Percentiles rank a stretch among this genome's conserved stretches.
These are phyloP conservation scores for Amanita muscaria DNA, from an alignment of 768 basidiomycete genomes.

Conservation along the genomic window DNA sequence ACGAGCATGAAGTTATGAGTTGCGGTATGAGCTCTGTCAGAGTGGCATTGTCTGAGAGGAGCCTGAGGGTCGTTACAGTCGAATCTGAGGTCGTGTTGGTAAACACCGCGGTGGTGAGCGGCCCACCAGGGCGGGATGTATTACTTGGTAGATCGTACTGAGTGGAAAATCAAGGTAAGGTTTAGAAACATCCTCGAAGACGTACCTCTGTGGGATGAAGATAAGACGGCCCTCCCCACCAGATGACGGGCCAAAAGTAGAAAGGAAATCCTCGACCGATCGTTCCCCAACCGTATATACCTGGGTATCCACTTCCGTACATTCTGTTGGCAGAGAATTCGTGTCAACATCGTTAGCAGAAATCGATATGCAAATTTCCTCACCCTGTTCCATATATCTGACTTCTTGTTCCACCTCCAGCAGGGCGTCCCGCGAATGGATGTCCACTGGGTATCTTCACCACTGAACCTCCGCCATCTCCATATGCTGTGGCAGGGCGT, in stretches of 20 bases:
- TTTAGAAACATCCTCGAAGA: not conserved
- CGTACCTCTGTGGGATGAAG: constrained; percentile 10
- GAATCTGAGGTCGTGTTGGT: constrained; percentile 26
- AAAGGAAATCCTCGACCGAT: constrained; percentile 49
- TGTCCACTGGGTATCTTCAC: constrained; percentile 35
- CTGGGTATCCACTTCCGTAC: constrained; percentile 63
- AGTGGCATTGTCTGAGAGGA: constrained; percentile 42
- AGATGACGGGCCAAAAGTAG: constrained; percentile 56
- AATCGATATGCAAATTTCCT: constrained; percentile 11
- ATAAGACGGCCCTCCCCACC: constrained; percentile 26
- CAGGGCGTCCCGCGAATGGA: constrained; percentile 35
- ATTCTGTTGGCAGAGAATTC: constrained; percentile 21
- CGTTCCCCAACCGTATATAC: constrained; percentile 35
- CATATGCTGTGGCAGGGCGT: constrained; percentile 19
- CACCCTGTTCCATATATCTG: constrained; percentile 38
- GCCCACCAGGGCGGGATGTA: constrained; percentile 41
- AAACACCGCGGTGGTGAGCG: constrained; percentile 36
- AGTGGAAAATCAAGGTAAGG: not conserved
- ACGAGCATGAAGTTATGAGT: constrained; percentile 33
- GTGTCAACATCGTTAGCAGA: constrained; percentile 6
- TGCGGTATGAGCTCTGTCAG: constrained; percentile 33
- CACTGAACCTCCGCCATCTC: constrained; percentile 22
- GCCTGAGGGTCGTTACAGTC: constrained; percentile 38
- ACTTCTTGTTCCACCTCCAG: constrained; percentile 43
- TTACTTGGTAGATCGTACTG: constrained; percentile 22